Conservation (phyloP, 805 yeast species). For the Ogataea saltuana region DNA sequence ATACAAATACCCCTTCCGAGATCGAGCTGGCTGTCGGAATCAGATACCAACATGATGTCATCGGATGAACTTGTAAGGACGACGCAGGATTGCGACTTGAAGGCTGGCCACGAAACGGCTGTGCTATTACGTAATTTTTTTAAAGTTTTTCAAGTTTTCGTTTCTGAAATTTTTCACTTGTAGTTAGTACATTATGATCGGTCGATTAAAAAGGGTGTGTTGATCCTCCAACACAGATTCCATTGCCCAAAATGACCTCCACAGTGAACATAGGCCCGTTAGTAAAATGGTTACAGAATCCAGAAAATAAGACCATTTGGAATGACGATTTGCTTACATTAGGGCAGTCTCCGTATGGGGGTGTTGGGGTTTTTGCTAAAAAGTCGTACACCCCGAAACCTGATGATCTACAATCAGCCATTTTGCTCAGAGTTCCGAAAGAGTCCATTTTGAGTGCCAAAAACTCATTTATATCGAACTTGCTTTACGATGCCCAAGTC, state of each 20-base stretch:
- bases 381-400: conserved; percentile 38
- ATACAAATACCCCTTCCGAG: no score
- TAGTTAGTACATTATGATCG: not conserved
- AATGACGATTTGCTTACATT: conserved; percentile 47
- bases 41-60: no score
- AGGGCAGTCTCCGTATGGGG: conserved; percentile 54
- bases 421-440: conserved; percentile 64
- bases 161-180: conserved; percentile 1
- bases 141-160: no score
- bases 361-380: conserved; percentile 71
- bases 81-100: no score
- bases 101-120: not conserved
- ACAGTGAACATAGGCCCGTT: conserved; percentile 34
- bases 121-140: not conserved
- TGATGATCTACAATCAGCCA: conserved; percentile 27
- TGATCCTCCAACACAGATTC: not conserved
- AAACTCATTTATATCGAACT: conserved; percentile 63
- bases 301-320: conserved; percentile 53
- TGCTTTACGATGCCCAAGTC: conserved; percentile 59
- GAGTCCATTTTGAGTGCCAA: conserved; percentile 55
- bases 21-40: no score
- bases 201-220: not conserved
- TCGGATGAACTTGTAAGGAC: no score
- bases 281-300: conserved; percentile 52
- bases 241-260: conserved; percentile 30